Evolutionary conservation across 2,329 filamentous ascomycete genomes (phyloP), one percentile per base, ranked within the genome.

Genomic region (Epichloe sp.): DNA sequence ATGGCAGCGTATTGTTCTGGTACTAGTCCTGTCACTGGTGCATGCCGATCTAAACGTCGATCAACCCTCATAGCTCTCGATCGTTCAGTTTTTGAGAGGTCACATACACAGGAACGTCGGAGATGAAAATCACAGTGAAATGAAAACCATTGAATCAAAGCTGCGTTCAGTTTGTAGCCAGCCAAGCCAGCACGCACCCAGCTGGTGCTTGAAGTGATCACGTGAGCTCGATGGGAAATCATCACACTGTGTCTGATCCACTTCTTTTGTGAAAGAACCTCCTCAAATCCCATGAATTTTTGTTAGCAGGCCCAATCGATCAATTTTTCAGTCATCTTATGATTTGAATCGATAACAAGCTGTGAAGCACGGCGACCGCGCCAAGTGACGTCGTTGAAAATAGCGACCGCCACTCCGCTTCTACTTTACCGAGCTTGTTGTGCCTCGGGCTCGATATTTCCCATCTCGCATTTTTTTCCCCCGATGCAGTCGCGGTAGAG

Each of bases 231-330:
- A 2, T n/a, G 14, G 8, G 19, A 46, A 47, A 40, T 45, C 36
- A 21, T 11, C 23, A 37, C 10, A n/a, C n/a, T 3, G 48, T n/a
- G 14, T 38, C 31, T 5, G 45, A 14, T 48, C 57, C 57, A 56
- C 56, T 58, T 56, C 57, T 57, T 44, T 47, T 37, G 49, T 47
- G 21, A 19, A 49, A 40, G 42, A 36, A 53, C 52, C 55, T 54
- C 53, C 52, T 57, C 57, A 53, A 59, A 59, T 58, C 56, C 42
- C 8, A 7, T 36, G 21, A 23, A 38, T 23, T 19, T 43, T 43
- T 12, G 15, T 19, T 14, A 23, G 15, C 21, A 47, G 37, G 47
- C 35, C 4, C 17, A n/a, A 11, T 21, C n/a, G 19, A 40, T 47
- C 34, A n/a, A 17, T 23, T 35, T 47, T 47, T n/a, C 12, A 37